A percentile compares a stretch with the other conserved stretches of the same genome.
Conservation (phyloP, 148 eudicot genomes). For the Rhododendron henanense region DNA sequence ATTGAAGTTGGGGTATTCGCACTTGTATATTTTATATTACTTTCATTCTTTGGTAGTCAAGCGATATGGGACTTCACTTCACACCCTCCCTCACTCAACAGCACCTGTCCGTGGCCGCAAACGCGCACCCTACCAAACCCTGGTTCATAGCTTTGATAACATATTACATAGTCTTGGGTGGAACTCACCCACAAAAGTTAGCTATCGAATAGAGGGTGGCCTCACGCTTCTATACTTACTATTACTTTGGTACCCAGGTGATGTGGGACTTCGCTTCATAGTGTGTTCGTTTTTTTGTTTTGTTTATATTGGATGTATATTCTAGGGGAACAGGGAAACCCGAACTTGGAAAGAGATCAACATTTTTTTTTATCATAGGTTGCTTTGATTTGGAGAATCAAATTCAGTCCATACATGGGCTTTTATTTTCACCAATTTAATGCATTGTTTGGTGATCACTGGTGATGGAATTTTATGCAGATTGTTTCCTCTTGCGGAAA, state of each 20-base stretch:
- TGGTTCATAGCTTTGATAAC: too few species aligned
- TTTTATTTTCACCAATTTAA: not conserved
- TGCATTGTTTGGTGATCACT: not conserved
- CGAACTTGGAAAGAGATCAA: not conserved
- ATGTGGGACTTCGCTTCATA: not conserved
- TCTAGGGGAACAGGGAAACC: not conserved
- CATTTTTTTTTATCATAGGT: not conserved
- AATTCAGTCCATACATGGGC: not conserved
- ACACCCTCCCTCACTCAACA: not conserved
- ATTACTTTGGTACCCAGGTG: not conserved
- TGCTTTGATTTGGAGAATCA: not conserved
- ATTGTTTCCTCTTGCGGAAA: slow-evolving; percentile 43
- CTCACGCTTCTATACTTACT: not conserved
- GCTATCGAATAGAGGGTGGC: too few species aligned
- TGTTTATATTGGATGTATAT: not conserved
- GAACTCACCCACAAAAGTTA: too few species aligned
- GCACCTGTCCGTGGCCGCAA: not conserved
- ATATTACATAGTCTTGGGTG: too few species aligned
- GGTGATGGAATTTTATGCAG: slow-evolving; percentile 32
- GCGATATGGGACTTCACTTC: not conserved
- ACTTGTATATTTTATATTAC: too few species aligned
- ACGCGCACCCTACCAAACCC: not conserved
- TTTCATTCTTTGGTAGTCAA: not conserved
- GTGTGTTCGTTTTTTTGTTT: not conserved
- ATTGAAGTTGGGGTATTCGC: not conserved